These are phyloP conservation scores for Plasmodium knowlesi DNA, from an alignment of 169 alveolate species.

Conservation along the genomic window DNA sequence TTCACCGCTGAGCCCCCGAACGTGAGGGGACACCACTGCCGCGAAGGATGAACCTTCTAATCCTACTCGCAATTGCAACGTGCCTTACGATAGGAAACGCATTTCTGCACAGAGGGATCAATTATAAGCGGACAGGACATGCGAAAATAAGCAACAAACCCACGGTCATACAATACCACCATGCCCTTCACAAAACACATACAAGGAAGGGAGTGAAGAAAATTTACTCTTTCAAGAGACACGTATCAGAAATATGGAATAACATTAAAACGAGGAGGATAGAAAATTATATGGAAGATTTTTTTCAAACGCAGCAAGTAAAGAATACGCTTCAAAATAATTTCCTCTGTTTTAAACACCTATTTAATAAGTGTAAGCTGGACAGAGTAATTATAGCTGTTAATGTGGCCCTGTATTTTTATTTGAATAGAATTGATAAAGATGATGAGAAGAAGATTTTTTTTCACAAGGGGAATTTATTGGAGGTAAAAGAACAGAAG, in stretches of 20 bases:
- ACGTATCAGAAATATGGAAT: slow-evolving; percentile 18
- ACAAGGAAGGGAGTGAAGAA: slow-evolving; percentile 9
- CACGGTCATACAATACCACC: neutral
- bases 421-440: slow-evolving; percentile 46
- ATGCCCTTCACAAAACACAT: slow-evolving; percentile 1
- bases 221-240: slow-evolving; percentile 18
- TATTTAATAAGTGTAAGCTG: slow-evolving; percentile 68
- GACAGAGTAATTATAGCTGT: slow-evolving; percentile 58
- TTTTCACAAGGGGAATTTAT: slow-evolving; percentile 68
- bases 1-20: neutral
- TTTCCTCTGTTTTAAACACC: slow-evolving; percentile 6
- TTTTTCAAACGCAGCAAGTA: neutral
- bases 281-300: neutral
- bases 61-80: neutral
- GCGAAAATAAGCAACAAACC: neutral
- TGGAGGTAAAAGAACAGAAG: slow-evolving; percentile 50
- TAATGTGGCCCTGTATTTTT: slow-evolving; percentile 26
- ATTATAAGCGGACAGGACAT: neutral
- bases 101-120: slow-evolving; percentile 27
- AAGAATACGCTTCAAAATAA: slow-evolving; percentile 15
- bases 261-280: slow-evolving; percentile 15
- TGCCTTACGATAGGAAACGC: slow-evolving; percentile 38
- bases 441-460: slow-evolving; percentile 48
- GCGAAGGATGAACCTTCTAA: slow-evolving; percentile 52
- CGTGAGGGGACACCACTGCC: neutral